Evolutionary conservation across 1,284 basidiomycete genomes (phyloP).

Genomic region (Boletus semigastroideus): DNA sequence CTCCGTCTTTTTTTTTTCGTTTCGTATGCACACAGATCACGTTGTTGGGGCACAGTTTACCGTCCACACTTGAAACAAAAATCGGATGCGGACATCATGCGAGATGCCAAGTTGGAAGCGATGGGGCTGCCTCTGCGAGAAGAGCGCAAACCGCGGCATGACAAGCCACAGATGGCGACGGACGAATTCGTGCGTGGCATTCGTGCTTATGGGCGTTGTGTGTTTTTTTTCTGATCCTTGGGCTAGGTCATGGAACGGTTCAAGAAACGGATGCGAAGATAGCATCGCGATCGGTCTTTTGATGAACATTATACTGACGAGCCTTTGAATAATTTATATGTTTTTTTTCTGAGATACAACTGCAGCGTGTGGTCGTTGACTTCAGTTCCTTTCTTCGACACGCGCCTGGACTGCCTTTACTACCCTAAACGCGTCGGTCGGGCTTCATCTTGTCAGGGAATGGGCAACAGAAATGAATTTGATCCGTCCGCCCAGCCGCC

Average conservation of each 20-base stretch:
- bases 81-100: constrained; percentile 83
- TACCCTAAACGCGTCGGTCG: too few species aligned
- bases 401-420: too few species aligned
- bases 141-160: constrained; percentile 51
- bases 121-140: constrained; percentile 69
- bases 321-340: too few species aligned
- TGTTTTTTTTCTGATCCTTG: background rate
- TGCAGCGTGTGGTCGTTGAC: too few species aligned
- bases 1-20: background rate
- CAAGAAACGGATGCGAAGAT: constrained; percentile 83
- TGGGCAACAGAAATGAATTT: too few species aligned
- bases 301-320: too few species aligned
- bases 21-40: too few species aligned
- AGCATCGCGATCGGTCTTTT: constrained; percentile 23
- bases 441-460: too few species aligned
- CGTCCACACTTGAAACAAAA: constrained; percentile 75
- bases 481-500: too few species aligned
- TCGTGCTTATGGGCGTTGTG: background rate
- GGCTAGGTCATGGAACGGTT: constrained; percentile 81
- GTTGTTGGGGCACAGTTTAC: constrained; percentile 59
- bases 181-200: constrained; percentile 72
- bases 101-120: constrained; percentile 81
- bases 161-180: constrained; percentile 79
- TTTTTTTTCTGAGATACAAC: too few species aligned
- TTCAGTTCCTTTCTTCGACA: too few species aligned